Evolutionary conservation across 306 rosid species (phyloP).

Genomic region (Dalbergia oliveri): DNA sequence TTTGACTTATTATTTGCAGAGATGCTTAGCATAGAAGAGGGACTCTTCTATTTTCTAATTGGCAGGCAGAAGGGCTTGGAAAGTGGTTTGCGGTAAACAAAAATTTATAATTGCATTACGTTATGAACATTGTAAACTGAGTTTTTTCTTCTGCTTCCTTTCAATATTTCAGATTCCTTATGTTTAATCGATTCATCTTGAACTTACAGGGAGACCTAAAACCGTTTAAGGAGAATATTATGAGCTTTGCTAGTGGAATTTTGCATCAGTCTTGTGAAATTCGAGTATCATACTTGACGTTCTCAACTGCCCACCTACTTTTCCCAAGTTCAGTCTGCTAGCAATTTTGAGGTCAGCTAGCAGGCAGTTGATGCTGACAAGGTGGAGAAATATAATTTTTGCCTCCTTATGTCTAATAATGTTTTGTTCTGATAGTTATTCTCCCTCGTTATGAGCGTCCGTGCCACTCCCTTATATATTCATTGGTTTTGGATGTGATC

Average conservation of each 20-base stretch:
- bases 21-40: constrained; percentile 12
- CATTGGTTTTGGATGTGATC: neutral
- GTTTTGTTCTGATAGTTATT: constrained; percentile 2
- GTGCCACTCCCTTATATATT: too few relatives aligned
- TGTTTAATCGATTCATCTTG: neutral
- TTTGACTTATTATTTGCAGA: constrained; percentile 26
- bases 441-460: neutral
- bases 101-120: neutral
- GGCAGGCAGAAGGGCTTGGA: constrained; percentile 12
- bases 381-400: constrained; percentile 9
- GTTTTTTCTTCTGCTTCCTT: neutral
- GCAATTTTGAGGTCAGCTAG: constrained; percentile 43
- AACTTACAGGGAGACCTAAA: constrained; percentile 9
- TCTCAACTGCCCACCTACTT: neutral
- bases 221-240: constrained; percentile 19
- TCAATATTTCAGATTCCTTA: constrained; percentile 14
- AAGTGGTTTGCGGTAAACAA: constrained; percentile 11
- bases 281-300: neutral
- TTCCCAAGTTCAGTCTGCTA: constrained; percentile 9
- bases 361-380: constrained; percentile 5
- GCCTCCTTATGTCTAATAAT: constrained; percentile 3
- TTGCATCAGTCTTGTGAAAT: constrained; percentile 17
- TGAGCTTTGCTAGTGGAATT: constrained; percentile 14
- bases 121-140: neutral
- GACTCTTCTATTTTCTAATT: constrained; percentile 17